Evolutionary conservation across 345 rosid species (phyloP).

Genomic region (Pugionium cornutum): DNA sequence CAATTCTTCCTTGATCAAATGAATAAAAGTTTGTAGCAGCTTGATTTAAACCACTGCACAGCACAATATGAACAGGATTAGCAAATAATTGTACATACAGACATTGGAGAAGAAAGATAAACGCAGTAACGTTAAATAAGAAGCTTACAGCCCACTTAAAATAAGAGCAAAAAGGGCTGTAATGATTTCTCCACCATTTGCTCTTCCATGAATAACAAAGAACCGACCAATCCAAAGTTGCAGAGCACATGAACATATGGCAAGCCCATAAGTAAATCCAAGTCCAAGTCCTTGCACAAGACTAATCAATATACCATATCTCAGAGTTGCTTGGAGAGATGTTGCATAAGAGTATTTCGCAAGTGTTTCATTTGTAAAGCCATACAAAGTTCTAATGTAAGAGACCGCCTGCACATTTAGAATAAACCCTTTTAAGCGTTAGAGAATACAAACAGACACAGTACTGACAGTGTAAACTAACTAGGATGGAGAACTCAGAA

Average conservation of each 20-base stretch:
- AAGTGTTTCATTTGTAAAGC: slow-evolving; percentile 93
- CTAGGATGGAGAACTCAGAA: slow-evolving; percentile 13
- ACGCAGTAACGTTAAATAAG: slow-evolving; percentile 34
- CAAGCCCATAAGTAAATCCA: slow-evolving; percentile 98
- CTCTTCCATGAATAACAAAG: slow-evolving; percentile 55
- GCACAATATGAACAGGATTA: slow-evolving; percentile 32
- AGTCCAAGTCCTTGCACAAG: slow-evolving; percentile 99
- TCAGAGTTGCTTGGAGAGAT: slow-evolving; percentile 92
- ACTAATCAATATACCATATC: slow-evolving; percentile 90
- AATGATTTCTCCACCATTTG: slow-evolving; percentile 90
- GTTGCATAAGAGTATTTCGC: slow-evolving; percentile 98
- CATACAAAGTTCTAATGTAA: slow-evolving; percentile 80
- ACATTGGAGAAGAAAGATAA: slow-evolving; percentile 18
- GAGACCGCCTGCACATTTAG: slow-evolving; percentile 78
- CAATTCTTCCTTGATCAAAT: slow-evolving; percentile 98
- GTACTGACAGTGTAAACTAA: neutral
- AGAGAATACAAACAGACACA: neutral
- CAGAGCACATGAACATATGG: slow-evolving; percentile 93
- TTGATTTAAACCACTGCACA: slow-evolving; percentile 87
- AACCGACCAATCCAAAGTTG: slow-evolving; percentile 96
- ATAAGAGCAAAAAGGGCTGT: slow-evolving; percentile 90
- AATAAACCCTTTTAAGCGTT: slow-evolving; percentile 19
- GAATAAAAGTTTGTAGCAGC: slow-evolving; percentile 99
- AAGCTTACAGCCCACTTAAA: slow-evolving; percentile 97
- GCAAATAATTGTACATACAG: slow-evolving; percentile 50